Evolutionary conservation across 352 stramenopile species (phyloP), one percentile per base, ranked within the genome.

Genomic region (Globisporangium radiosum): DNA sequence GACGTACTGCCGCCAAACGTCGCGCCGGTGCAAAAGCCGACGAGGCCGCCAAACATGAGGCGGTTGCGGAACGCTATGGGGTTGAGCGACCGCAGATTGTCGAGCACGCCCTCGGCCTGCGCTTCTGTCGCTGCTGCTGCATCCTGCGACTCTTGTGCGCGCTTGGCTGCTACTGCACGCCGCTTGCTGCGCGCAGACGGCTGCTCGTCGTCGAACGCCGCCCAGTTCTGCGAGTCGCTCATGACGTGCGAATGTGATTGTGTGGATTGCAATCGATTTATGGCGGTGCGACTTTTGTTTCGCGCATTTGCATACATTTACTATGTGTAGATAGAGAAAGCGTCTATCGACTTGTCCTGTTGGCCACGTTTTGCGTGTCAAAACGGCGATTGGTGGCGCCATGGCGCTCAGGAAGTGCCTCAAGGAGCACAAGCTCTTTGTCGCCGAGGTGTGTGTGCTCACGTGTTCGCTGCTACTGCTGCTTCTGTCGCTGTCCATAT

Each of bases 211-310:
- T 90, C 80, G 71, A 90, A 92, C 53, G 82, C 84, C 62, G 73
- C 86, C 82, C 82, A 92, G 55, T 89, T 89, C 71, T 92, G 78
- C 47, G 79, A 89, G 68, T 89, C 79, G 47, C 78, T 67, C 82
- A 6, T 52, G 14, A 42, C 15, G 40, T 19, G 11, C 19, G 45
- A 10, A 44, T 44, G 52, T 4, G 52, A 54, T 38, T 47, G 25
- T 57, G 14, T 45, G 50, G 14, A 43, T 44, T 44, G 36, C 17
- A 62, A 47, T 47, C 25, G 25, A 25, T 25, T 25, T 2, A 25
- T 25, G 25, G 2, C 25, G 25, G 25, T 2, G 25, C 25, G n/a
- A 53, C 44, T 45, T 65, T 45, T 38, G 17, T 65, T 7, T 7
- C 44, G 44, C 1, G 45, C 14, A 14, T 49, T 25, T 49, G 13